phyloP scores from a whole-genome alignment of 352 stramenopile species.

The Phytopythium sindhum region DNA sequence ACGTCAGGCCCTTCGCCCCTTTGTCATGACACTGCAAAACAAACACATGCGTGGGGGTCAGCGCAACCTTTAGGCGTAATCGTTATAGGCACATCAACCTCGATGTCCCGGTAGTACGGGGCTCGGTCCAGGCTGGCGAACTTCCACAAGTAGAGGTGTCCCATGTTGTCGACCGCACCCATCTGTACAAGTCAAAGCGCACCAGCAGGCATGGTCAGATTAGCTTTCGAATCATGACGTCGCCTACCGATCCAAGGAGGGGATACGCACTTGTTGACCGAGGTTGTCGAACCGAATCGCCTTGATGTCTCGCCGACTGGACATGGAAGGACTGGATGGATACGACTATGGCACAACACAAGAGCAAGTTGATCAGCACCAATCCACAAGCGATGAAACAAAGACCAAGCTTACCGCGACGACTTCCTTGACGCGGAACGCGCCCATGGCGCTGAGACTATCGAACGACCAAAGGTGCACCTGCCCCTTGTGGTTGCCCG shows the following conservation, averaged over 20 bases:
- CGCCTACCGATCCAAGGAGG: neutral
- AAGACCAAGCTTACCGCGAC: conserved; percentile 36
- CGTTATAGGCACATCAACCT: conserved; percentile 22
- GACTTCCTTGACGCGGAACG: conserved; percentile 67
- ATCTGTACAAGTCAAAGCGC: conserved; percentile 33
- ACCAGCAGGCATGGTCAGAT: neutral
- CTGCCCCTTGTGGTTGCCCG: conserved; percentile 74
- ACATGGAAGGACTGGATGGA: conserved; percentile 50
- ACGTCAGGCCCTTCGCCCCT: conserved; percentile 68
- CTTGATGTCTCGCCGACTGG: conserved; percentile 59
- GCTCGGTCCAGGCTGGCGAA: conserved; percentile 68
- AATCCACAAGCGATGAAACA: conserved; percentile 5
- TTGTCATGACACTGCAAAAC: conserved; percentile 77
- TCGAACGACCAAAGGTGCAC: conserved; percentile 86
- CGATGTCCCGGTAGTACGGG: conserved; percentile 63
- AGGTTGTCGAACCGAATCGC: conserved; percentile 77
- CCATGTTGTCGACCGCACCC: conserved; percentile 67
- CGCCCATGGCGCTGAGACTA: conserved; percentile 60
- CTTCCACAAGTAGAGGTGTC: conserved; percentile 79
- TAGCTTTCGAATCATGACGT: neutral
- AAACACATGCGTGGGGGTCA: no score
- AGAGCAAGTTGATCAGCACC: conserved; percentile 9
- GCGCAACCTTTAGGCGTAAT: no score
- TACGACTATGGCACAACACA: conserved; percentile 38
- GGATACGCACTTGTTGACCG: conserved; percentile 54